Evolutionary conservation across 106 monocot genomes (phyloP).

Genomic region (Dactylorhiza incarnata): DNA sequence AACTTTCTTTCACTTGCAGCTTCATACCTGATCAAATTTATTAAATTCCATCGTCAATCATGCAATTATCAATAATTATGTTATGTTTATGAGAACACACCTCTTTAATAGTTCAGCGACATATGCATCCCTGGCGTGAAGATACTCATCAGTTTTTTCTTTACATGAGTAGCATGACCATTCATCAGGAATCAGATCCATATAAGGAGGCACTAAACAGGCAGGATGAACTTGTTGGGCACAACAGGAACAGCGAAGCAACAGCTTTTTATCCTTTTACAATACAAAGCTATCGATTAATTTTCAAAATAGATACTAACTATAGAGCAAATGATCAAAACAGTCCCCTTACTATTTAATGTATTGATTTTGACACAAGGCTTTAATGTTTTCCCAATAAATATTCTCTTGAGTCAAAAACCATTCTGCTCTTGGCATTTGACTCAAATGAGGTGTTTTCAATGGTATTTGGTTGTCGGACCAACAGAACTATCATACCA

Average conservation of each 20-base stretch:
- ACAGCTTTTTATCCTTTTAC: conserved; percentile 65
- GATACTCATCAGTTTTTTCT: conserved; percentile 79
- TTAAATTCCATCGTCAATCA: neutral
- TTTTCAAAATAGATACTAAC: neutral
- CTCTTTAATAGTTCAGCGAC: conserved; percentile 66
- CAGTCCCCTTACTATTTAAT: too few relatives aligned
- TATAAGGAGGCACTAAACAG: conserved; percentile 79
- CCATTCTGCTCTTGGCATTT: too few relatives aligned
- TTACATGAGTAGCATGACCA: conserved; percentile 91
- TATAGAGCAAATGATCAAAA: too few relatives aligned
- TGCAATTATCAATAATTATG: neutral
- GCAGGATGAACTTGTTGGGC: conserved; percentile 64
- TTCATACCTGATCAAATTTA: conserved; percentile 52
- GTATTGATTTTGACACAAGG: too few relatives aligned
- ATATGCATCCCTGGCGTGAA: conserved; percentile 71
- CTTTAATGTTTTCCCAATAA: too few relatives aligned
- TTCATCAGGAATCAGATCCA: conserved; percentile 46
- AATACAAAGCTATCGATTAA: conserved; percentile 4
- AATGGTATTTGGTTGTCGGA: too few relatives aligned
- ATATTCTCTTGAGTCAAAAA: neutral
- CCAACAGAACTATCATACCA: too few relatives aligned
- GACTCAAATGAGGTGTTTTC: too few relatives aligned
- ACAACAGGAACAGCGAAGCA: conserved; percentile 94
- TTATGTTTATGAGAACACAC: conserved; percentile 18
- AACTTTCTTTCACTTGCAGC: conserved; percentile 64